Base-by-base conservation (phyloP, 495 filamentous ascomycete species). In the Penicillium manginii region DNA sequence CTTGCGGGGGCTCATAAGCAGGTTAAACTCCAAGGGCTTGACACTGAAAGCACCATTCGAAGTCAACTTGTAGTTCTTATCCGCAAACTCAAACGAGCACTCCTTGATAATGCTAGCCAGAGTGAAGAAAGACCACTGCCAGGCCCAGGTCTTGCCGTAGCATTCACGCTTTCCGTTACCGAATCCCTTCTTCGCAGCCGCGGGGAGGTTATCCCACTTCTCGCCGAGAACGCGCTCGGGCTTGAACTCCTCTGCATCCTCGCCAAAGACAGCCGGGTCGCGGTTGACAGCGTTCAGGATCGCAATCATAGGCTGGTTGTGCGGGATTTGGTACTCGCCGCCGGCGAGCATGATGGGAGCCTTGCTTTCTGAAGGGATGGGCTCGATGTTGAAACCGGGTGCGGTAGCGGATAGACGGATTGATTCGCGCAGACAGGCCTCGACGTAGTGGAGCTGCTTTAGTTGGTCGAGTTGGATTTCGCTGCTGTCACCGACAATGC, bases 201-300 rank as follows among this genome's bases (percentile, higher is more conserved):
- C 56, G 0, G 87, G 87, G 32, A 90, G 68, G 14, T 67, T 71
- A 9, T 86, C 82, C 63, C 85, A 90, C 11, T 77, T 71, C 57
- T 88, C 83, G 23, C 85, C 86, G 18, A 89, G 65, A 83, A 91
- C 89, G n/a, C 88, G 80, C 68, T 90, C 86, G 0, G 88, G 88
- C 55, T 64, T 70, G 78, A 91, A 91, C 2, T 75, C 78, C 22
- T 86, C 72, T 0, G 86, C 83, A 35, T 88, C 79, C 0, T 88
- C 80, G 58, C 54, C 54, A 48, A 81, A 93, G 4, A 91, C 85
- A 1, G 73, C 74, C 1, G 87, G 87, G 64, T 92, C 90, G 29
- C 85, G 81, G 60, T 92, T 89, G 4, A 90, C 83, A 8, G 81
- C 81, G 1, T 82, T 74, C 17, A 92, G 77, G 9, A 92, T 75